Percentiles rank a stretch among this genome's conserved stretches.
phyloP scores from a whole-genome alignment of 2,329 filamentous ascomycete species.

The Endocalyx cinctus region DNA sequence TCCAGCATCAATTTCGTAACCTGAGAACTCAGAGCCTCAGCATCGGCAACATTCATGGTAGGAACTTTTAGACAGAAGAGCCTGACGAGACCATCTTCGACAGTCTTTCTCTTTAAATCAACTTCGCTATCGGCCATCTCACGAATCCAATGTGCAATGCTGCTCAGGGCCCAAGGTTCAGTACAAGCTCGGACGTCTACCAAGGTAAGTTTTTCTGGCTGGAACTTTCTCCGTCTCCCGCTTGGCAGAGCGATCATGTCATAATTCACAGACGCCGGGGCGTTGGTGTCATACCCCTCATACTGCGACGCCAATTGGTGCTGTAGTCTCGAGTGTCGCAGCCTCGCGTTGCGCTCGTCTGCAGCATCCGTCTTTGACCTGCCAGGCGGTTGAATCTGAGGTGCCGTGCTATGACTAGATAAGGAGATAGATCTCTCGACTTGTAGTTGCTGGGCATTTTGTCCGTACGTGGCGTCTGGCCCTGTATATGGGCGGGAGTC shows the following conservation, averaged over 20 bases:
- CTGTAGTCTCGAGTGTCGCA: constrained; percentile 47
- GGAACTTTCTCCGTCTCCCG: constrained; percentile 76
- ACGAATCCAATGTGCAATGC: constrained; percentile 81
- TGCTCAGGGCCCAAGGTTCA: constrained; percentile 90
- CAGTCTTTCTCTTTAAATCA: constrained; percentile 77
- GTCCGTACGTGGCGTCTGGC: constrained; percentile 48
- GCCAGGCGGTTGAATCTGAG: constrained; percentile 73
- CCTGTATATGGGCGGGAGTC: constrained; percentile 40
- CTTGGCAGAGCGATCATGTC: constrained; percentile 81
- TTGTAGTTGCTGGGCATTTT: constrained; percentile 39
- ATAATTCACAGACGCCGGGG: constrained; percentile 57
- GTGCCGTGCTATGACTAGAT: constrained; percentile 74
- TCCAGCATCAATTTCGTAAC: constrained; percentile 78
- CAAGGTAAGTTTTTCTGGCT: constrained; percentile 75
- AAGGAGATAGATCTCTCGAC: constrained; percentile 76
- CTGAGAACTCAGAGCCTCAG: constrained; percentile 74
- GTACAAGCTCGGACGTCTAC: constrained; percentile 78
- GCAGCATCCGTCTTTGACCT: constrained; percentile 94
- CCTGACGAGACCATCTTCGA: constrained; percentile 82
- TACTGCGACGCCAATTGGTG: constrained; percentile 49
- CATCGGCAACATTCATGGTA: constrained; percentile 97
- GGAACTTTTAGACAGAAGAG: constrained; percentile 93
- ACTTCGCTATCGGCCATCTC: constrained; percentile 87
- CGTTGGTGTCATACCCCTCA: constrained; percentile 53
- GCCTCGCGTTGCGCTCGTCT: constrained; percentile 52